Evolutionary conservation across 495 filamentous ascomycete species (phyloP), one percentile per base, ranked within the genome.

Genomic region (Parachaetomium inaequale): DNA sequence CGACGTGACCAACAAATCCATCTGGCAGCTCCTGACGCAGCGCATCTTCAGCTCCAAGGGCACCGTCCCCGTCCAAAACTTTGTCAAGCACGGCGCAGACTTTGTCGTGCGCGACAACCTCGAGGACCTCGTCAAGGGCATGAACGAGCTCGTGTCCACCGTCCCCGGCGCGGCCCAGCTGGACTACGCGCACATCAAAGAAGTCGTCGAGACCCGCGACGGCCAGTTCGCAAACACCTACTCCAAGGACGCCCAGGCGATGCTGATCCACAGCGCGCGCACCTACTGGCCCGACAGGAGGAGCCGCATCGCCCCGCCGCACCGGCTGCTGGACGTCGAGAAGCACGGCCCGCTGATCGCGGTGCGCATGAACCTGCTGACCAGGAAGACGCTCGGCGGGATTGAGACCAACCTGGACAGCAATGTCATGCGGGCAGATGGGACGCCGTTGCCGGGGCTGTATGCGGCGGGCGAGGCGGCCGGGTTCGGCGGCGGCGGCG

Each of bases 381-480:
- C 79, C 26, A 71, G 79, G 23, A 83, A 82, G 72, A 81, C 79
- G 17, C 74, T 83, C 2, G 80, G 80, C 28, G 80, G 80, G 0
- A 71, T 81, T n/a, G 79, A 83, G 73, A 83, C 81, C 19, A 76
- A 83, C 64, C 62, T 83, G 5, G 65, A 73, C 52, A 79, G 77
- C 57, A 74, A 79, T 17, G 81, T 79, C 2, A 74, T 82, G 72
- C 67, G 66, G 57, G 65, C 74, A 1, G 71, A 78, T 47, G 79
- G 78, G 12, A 72, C 66, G 31, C 47, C 66, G 26, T 83, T 82
- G 57, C 69, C 74, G 1, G 80, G 79, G 0, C 49, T 83, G 50
- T 83, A 82, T 47, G 79, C 81, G 0, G 79, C 78, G 1, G 81
- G 81, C n/a, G 81, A 83, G 68, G 78, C 72, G 17, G 79, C 81